Percentiles rank a stretch among this genome's conserved stretches.
These are phyloP conservation scores for Eustoma russellianum DNA, from an alignment of 257 asterid genomes.

Conservation along the genomic window DNA sequence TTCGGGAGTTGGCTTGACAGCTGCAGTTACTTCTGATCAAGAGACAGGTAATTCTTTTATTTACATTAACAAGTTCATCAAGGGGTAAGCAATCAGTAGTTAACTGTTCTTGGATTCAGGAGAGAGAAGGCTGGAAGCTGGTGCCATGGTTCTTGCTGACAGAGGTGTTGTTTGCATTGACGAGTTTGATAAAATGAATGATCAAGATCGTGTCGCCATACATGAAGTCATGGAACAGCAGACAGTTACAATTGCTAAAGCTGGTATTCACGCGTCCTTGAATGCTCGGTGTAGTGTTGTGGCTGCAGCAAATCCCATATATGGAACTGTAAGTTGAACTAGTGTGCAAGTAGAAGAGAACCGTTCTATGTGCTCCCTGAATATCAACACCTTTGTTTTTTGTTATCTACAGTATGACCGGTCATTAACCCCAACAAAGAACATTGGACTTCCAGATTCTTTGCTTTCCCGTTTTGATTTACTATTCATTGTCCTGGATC, in stretches of 20 bases:
- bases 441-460: conserved; percentile 97
- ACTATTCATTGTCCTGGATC: conserved; percentile 93
- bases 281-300: conserved; percentile 98
- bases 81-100: conserved; percentile 4
- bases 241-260: conserved; percentile 97
- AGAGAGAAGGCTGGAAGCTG: conserved; percentile 91
- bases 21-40: conserved; percentile 98
- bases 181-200: conserved; percentile 96
- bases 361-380: conserved; percentile 1
- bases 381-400: conserved; percentile 5
- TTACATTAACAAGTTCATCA: conserved; percentile 1
- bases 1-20: conserved; percentile 98
- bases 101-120: conserved; percentile 31
- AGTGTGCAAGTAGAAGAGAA: conserved; percentile 3
- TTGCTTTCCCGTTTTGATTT: conserved; percentile 96
- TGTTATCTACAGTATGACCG: conserved; percentile 70
- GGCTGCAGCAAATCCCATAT: conserved; percentile 99
- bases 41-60: conserved; percentile 61
- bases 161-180: conserved; percentile 95
- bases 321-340: conserved; percentile 78
- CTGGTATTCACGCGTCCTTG: conserved; percentile 95
- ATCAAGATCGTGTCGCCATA: conserved; percentile 96
- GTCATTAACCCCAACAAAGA: conserved; percentile 87
- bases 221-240: conserved; percentile 99
- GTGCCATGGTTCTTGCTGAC: conserved; percentile 99